Percentiles rank a stretch among this genome's conserved stretches.
These are phyloP conservation scores for Oropetium thomaeum DNA, from an alignment of 176 grass and related monocot species.

Conservation along the genomic window DNA sequence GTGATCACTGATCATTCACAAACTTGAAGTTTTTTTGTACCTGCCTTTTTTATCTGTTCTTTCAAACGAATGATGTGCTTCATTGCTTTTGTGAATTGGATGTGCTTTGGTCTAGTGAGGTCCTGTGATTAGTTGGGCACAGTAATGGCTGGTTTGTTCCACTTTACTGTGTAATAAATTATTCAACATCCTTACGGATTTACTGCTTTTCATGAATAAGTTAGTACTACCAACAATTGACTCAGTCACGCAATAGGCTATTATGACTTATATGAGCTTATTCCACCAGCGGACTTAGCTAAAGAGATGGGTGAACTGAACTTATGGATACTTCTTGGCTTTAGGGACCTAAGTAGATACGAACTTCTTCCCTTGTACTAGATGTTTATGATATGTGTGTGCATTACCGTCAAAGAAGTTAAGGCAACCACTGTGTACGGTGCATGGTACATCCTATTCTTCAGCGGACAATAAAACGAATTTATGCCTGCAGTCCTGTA, in stretches of 20 bases:
- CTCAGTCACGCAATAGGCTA: background rate
- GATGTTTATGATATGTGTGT: slow-evolving; percentile 5
- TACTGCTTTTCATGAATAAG: slow-evolving; percentile 22
- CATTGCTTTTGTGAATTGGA: slow-evolving; percentile 21
- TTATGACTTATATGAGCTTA: slow-evolving; percentile 19
- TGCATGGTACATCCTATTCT: slow-evolving; percentile 30
- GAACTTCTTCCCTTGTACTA: background rate
- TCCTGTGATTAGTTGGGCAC: background rate
- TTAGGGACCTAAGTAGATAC: slow-evolving; percentile 9
- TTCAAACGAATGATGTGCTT: slow-evolving; percentile 8
- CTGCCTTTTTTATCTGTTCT: slow-evolving; percentile 30
- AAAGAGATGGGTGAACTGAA: background rate
- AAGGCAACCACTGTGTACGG: slow-evolving; percentile 8
- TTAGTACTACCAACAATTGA: background rate
- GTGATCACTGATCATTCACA: slow-evolving; percentile 31
- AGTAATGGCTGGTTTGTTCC: slow-evolving; percentile 30
- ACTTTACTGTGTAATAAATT: slow-evolving; percentile 10
- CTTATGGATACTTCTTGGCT: background rate
- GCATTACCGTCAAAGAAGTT: slow-evolving; percentile 22
- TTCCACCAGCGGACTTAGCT: slow-evolving; percentile 20
- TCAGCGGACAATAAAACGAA: slow-evolving; percentile 26
- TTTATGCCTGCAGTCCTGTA: slow-evolving; percentile 28
- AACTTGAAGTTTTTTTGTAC: slow-evolving; percentile 28
- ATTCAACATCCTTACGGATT: background rate
- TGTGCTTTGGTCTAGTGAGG: slow-evolving; percentile 3